These are phyloP conservation scores for Pelargonium myrrhifolium DNA, from an alignment of 441 rosid species.

Conservation along the genomic window DNA sequence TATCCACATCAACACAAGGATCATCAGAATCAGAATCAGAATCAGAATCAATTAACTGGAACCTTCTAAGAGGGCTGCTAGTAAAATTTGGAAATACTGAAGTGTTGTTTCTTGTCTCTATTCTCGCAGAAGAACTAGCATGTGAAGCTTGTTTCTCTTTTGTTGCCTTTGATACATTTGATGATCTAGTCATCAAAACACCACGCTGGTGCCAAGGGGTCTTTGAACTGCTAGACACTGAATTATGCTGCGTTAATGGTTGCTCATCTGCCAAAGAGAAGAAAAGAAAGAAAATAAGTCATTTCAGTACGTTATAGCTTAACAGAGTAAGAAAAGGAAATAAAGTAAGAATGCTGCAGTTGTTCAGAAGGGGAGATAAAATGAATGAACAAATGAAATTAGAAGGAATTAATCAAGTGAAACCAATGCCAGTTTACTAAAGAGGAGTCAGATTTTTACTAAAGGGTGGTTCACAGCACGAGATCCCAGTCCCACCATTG, in stretches of 20 bases:
- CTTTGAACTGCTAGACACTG: slow-evolving; percentile 59
- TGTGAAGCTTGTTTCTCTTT: slow-evolving; percentile 30
- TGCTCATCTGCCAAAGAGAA: slow-evolving; percentile 31
- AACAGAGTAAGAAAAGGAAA: background rate
- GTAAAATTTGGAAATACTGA: slow-evolving; percentile 44
- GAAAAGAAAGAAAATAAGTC: slow-evolving; percentile 11
- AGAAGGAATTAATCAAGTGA: too few species aligned
- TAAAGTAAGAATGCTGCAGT: background rate
- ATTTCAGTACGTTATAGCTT: background rate
- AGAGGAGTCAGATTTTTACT: background rate
- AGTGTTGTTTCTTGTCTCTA: slow-evolving; percentile 30
- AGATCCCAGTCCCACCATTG: too few species aligned
- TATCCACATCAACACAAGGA: slow-evolving; percentile 27
- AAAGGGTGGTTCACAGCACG: too few species aligned
- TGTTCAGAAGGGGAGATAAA: background rate
- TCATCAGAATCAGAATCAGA: slow-evolving; percentile 70
- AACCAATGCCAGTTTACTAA: background rate
- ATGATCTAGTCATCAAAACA: slow-evolving; percentile 30
- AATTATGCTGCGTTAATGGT: slow-evolving; percentile 33
- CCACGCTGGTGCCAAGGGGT: slow-evolving; percentile 41
- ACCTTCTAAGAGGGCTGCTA: slow-evolving; percentile 73
- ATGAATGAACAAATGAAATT: background rate
- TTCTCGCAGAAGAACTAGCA: slow-evolving; percentile 32
- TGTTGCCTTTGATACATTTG: slow-evolving; percentile 26
- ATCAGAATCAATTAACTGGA: slow-evolving; percentile 71